A percentile compares a stretch with the other conserved stretches of the same genome.
phyloP scores from a whole-genome alignment of 2,329 filamentous ascomycete genomes.

The Calonectria pseudoreteaudii region DNA sequence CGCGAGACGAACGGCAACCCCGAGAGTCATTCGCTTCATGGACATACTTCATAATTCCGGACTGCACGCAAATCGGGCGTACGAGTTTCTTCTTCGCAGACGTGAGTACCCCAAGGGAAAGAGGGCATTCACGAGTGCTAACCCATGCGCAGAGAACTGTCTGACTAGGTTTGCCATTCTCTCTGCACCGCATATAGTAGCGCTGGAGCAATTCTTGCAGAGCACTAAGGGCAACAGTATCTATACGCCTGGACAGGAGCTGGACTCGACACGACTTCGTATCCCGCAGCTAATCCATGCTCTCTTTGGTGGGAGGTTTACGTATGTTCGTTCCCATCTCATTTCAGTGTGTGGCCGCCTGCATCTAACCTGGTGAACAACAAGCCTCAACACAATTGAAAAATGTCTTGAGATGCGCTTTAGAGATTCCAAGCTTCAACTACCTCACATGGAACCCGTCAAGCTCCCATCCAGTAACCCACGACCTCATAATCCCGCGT shows the following conservation, averaged over 20 bases:
- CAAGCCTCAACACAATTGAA: not conserved
- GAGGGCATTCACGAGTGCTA: not conserved
- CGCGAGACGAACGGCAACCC: not conserved
- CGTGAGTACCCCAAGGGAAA: not conserved
- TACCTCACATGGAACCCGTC: not conserved
- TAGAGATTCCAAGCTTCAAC: not conserved
- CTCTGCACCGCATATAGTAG: not conserved
- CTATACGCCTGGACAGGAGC: not conserved
- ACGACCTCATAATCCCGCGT: not conserved
- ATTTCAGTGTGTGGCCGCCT: not conserved
- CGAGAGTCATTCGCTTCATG: not conserved
- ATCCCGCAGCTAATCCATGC: not conserved
- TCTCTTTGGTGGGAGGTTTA: conserved; percentile 6
- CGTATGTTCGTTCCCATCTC: not conserved
- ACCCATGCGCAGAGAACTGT: not conserved
- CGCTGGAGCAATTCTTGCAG: not conserved
- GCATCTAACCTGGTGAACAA: not conserved
- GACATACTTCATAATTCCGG: not conserved
- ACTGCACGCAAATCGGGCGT: not conserved
- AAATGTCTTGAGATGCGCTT: not conserved
- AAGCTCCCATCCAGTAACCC: not conserved
- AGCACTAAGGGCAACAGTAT: not conserved
- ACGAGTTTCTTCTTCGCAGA: not conserved
- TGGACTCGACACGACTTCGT: conserved; percentile 6
- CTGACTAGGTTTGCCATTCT: not conserved